A percentile compares a stretch with the other conserved stretches of the same genome.
Conservation (phyloP, 202 grass and related monocot species). For the Zizania palustris region DNA sequence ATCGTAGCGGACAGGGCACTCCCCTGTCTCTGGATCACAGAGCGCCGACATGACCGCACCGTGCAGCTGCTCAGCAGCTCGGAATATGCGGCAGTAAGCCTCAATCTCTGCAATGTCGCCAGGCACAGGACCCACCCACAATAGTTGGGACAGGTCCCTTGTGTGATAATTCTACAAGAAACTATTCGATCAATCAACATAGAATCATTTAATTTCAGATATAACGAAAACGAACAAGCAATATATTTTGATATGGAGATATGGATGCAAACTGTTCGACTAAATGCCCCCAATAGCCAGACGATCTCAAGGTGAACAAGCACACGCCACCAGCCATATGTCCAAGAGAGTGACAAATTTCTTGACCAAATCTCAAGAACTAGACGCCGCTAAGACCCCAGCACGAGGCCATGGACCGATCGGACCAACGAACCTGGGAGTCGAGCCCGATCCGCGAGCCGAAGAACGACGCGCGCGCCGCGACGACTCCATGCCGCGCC, state of each 20-base stretch:
- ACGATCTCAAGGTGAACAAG: not conserved
- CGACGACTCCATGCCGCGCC: slow-evolving; percentile 45
- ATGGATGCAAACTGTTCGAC: slow-evolving; percentile 16
- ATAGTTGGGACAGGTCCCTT: slow-evolving; percentile 67
- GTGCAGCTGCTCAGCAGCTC: slow-evolving; percentile 84
- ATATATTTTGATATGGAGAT: not conserved
- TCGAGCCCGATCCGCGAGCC: slow-evolving; percentile 79
- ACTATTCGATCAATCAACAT: slow-evolving; percentile 11
- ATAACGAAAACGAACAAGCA: not conserved
- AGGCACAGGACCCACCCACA: slow-evolving; percentile 77
- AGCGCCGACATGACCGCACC: slow-evolving; percentile 76
- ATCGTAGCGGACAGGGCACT: slow-evolving; percentile 71
- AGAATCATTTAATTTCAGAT: not conserved
- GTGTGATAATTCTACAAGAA: slow-evolving; percentile 68
- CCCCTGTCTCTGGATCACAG: slow-evolving; percentile 90
- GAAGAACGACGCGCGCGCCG: slow-evolving; percentile 64
- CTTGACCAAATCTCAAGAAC: not conserved
- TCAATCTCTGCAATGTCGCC: slow-evolving; percentile 93
- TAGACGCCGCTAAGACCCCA: not conserved
- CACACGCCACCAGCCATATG: not conserved
- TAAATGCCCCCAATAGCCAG: not conserved
- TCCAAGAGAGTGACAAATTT: not conserved
- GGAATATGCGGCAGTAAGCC: slow-evolving; percentile 90
- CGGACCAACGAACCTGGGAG: slow-evolving; percentile 66
- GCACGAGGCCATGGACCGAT: not conserved